These are phyloP conservation scores for Phaeosphaeriaceae sp. DNA, from an alignment of 2,329 filamentous ascomycete genomes.

Conservation along the genomic window DNA sequence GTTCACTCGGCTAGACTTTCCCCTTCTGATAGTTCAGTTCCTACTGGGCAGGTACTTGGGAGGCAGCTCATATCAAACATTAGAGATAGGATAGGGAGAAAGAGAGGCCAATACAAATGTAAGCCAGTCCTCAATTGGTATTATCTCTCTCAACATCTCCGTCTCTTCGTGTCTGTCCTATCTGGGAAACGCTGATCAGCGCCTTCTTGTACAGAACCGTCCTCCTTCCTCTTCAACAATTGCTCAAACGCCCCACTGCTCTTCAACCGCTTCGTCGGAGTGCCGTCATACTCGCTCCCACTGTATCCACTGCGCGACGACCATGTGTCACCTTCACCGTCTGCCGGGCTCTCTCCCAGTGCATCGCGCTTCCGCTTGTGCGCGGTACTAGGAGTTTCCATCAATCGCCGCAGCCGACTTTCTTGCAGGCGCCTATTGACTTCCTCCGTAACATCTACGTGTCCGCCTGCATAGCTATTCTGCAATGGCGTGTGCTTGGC, in stretches of 20 bases:
- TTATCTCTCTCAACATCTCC: constrained; percentile 12
- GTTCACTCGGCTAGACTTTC: constrained; percentile 35
- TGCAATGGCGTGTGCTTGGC: constrained; percentile 18
- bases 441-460: constrained; percentile 43
- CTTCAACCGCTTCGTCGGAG: constrained; percentile 34
- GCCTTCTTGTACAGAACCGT: constrained; percentile 2
- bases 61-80: too few relatives aligned
- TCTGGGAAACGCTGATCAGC: constrained; percentile 12
- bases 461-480: constrained; percentile 29
- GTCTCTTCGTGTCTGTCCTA: constrained; percentile 23
- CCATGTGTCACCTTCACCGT: constrained; percentile 17
- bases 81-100: too few relatives aligned
- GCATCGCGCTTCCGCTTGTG: constrained; percentile 43
- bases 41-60: too few relatives aligned
- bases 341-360: constrained; percentile 27
- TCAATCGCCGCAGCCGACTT: constrained; percentile 37
- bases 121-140: too few relatives aligned
- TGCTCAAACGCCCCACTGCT: constrained; percentile 33
- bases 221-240: constrained; percentile 27
- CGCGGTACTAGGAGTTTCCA: constrained; percentile 41
- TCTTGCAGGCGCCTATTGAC: constrained; percentile 39
- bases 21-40: too few relatives aligned
- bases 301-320: constrained; percentile 11
- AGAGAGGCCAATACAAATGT: too few relatives aligned
- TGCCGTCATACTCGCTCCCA: constrained; percentile 22